Conservation (phyloP, 1,139 yeast genomes). For the Groenewaldozyma sp. region DNA sequence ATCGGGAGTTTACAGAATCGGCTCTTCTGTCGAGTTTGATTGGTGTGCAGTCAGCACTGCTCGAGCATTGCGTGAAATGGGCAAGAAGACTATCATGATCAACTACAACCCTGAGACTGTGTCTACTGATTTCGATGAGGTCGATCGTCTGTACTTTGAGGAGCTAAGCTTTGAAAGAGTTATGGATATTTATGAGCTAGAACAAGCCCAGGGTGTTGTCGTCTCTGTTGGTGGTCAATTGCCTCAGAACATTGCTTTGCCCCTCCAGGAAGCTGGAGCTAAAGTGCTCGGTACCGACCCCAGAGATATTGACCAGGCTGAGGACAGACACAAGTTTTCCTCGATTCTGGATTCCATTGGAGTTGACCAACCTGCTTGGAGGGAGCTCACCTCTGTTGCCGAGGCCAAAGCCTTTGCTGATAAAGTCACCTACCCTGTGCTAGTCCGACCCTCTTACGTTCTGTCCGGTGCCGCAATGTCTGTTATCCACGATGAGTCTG, state of each 20-base stretch:
- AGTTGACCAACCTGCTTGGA: slow-evolving; percentile 97
- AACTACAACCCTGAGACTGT: slow-evolving; percentile 98
- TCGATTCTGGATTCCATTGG: slow-evolving; percentile 84
- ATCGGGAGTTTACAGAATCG: slow-evolving; percentile 97
- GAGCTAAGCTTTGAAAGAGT: slow-evolving; percentile 93
- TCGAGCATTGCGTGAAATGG: slow-evolving; percentile 80
- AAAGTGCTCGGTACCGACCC: slow-evolving; percentile 91
- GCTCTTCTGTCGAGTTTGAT: slow-evolving; percentile 96
- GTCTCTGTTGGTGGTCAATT: slow-evolving; percentile 97
- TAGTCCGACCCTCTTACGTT: slow-evolving; percentile 96
- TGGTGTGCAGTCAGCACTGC: slow-evolving; percentile 99
- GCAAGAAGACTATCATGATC: slow-evolving; percentile 88
- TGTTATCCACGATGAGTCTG: slow-evolving; percentile 69
- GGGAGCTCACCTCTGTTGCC: slow-evolving; percentile 75
- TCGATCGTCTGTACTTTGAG: slow-evolving; percentile 92
- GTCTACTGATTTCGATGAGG: slow-evolving; percentile 97
- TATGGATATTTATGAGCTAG: slow-evolving; percentile 92
- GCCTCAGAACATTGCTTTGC: slow-evolving; percentile 91
- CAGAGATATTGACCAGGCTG: slow-evolving; percentile 91
- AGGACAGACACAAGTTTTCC: slow-evolving; percentile 96
- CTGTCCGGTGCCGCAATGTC: slow-evolving; percentile 99
- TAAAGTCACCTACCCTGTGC: slow-evolving; percentile 85
- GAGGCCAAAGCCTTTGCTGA: slow-evolving; percentile 85
- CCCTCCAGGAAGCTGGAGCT: slow-evolving; percentile 70
- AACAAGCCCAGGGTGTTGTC: slow-evolving; percentile 80